These are phyloP conservation scores for Rhizopus sp. DNA, from an alignment of 371 early-diverging fungal species.

Conservation along the genomic window DNA sequence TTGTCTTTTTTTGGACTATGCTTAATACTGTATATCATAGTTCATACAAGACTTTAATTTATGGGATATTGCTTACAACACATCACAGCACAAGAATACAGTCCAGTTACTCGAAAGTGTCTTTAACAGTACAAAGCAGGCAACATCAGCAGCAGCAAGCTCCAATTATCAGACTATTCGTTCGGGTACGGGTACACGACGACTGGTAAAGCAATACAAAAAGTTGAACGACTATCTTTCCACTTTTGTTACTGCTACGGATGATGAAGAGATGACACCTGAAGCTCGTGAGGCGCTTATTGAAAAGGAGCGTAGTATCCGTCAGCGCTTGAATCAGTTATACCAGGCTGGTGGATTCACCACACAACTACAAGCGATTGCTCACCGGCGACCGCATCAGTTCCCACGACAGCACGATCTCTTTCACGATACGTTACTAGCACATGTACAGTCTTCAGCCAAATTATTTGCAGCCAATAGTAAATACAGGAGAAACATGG, in stretches of 20 bases:
- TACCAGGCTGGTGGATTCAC: constrained; percentile 49
- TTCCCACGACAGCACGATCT: constrained; percentile 29
- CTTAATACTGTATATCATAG: constrained; percentile 16
- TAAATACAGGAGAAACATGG: constrained; percentile 49
- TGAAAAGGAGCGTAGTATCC: constrained; percentile 40
- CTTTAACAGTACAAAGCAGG: constrained; percentile 20
- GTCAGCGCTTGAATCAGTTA: constrained; percentile 44
- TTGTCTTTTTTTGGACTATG: background rate
- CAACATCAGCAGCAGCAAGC: constrained; percentile 5
- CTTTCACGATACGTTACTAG: constrained; percentile 36
- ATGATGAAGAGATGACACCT: constrained; percentile 57
- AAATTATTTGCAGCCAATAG: constrained; percentile 44
- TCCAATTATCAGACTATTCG: constrained; percentile 14
- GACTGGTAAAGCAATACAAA: constrained; percentile 36
- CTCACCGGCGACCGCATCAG: constrained; percentile 39
- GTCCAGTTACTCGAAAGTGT: constrained; percentile 32
- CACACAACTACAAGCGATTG: constrained; percentile 31
- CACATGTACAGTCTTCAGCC: constrained; percentile 40
- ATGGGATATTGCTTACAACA: constrained; percentile 40
- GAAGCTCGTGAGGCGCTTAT: constrained; percentile 50
- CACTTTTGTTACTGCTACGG: constrained; percentile 53
- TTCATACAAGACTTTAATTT: constrained; percentile 51
- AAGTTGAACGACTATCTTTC: constrained; percentile 53
- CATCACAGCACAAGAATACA: constrained; percentile 13
- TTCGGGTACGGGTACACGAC: constrained; percentile 36